These are phyloP conservation scores for Neurospora tetrasperma DNA, from an alignment of 495 filamentous ascomycete species.

Conservation along the genomic window DNA sequence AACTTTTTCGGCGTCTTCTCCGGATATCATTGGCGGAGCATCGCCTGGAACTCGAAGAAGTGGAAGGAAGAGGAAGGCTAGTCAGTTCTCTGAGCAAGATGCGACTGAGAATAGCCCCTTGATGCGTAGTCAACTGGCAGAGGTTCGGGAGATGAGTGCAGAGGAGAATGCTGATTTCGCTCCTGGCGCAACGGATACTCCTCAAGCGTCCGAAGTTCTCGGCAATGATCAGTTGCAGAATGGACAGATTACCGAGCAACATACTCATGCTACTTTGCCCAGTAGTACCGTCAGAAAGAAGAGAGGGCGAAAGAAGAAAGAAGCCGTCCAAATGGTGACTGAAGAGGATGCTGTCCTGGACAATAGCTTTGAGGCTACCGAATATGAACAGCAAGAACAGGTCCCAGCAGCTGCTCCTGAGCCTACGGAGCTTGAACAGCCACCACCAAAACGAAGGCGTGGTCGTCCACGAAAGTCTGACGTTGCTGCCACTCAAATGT, in stretches of 20 bases:
- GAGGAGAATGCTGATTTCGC: neutral
- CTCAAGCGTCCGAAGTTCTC: neutral
- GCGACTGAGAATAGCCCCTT: neutral
- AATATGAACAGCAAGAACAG: neutral
- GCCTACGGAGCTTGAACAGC: neutral
- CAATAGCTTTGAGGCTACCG: neutral
- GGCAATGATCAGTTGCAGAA: neutral
- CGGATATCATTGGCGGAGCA: neutral
- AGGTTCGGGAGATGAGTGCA: neutral
- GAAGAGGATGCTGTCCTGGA: neutral
- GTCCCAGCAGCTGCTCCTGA: neutral
- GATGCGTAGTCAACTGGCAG: neutral
- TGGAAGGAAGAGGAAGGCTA: neutral
- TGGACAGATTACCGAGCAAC: neutral
- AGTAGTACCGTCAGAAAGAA: conserved; percentile 1
- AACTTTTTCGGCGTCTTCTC: neutral
- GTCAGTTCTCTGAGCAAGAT: neutral
- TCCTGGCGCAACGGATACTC: neutral
- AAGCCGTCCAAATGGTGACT: neutral
- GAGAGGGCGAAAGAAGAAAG: conserved; percentile 15
- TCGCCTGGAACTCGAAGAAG: neutral
- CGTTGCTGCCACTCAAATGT: neutral
- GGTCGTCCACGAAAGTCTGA: conserved; percentile 13
- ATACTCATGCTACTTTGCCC: neutral
- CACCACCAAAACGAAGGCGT: conserved; percentile 9